phyloP scores from a whole-genome alignment of 2,329 filamentous ascomycete species.

The Calonectria leucothoes region DNA sequence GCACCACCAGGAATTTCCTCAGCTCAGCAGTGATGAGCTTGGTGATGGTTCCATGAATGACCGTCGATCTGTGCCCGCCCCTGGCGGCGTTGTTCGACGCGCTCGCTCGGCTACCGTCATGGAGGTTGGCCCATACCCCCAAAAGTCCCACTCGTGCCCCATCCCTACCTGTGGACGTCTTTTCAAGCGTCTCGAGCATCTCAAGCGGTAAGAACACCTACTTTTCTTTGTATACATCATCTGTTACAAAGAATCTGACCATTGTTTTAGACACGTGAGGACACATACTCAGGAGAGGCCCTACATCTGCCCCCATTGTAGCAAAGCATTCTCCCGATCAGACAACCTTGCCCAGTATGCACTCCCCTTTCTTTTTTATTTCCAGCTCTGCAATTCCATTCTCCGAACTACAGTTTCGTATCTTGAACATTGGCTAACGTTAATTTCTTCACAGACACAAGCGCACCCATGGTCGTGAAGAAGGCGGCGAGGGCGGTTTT shows the following conservation, averaged over 20 bases:
- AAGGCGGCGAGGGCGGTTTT: conserved; percentile 68
- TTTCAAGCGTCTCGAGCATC: conserved; percentile 98
- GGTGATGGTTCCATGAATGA: conserved; percentile 59
- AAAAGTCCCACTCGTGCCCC: conserved; percentile 99
- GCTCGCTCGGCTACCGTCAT: conserved; percentile 95
- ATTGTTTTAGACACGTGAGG: conserved; percentile 84
- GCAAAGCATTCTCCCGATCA: conserved; percentile 97
- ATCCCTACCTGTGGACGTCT: conserved; percentile 96
- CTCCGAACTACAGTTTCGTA: background rate
- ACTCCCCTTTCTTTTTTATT: conserved; percentile 51
- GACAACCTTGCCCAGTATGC: conserved; percentile 98
- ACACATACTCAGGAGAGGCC: conserved; percentile 99
- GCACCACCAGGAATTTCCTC: conserved; percentile 78
- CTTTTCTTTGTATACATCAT: conserved; percentile 49
- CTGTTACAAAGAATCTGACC: conserved; percentile 27
- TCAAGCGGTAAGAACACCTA: conserved; percentile 84
- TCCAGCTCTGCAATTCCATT: conserved; percentile 5
- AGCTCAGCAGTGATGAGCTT: conserved; percentile 72
- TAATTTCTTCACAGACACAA: conserved; percentile 78
- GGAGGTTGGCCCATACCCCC: conserved; percentile 95
- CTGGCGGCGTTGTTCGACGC: conserved; percentile 83
- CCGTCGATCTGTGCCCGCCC: conserved; percentile 75
- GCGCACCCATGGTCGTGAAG: conserved; percentile 74
- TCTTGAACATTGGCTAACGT: conserved; percentile 20
- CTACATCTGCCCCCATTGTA: conserved; percentile 97